Evolutionary conservation across 2,329 filamentous ascomycete species (phyloP), one percentile per base, ranked within the genome.

Genomic region (Pseudogymnoascus sp.): DNA sequence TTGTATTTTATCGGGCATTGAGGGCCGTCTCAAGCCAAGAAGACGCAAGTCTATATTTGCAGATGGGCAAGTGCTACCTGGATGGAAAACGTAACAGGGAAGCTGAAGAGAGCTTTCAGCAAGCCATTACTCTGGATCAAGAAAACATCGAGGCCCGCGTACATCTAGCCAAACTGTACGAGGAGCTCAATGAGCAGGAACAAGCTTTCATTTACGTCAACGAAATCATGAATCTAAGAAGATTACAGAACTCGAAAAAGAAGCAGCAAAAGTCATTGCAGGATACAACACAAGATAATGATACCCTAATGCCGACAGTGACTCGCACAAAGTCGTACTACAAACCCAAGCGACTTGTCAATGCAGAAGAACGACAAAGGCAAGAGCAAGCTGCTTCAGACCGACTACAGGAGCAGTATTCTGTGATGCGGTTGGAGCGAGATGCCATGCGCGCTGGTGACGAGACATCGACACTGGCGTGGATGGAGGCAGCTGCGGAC

Each of bases 151-250:
- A 91, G 64, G 89, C 90, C 38, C 86, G 90, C 38, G 84, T 89
- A 30, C 84, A 90, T 67, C 78, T 97, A 8, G 90, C 90, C 11
- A 91, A 89, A 68, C 84, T 97, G 72, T 96, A 95, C 69, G 90
- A 95, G 71, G 84, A 81, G 64, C 82, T 82, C 47, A 86, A 86
- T 64, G 84, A 87, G 74, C 85, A 82, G 20, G 88, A 91, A 68
- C 85, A 90, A 68, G 91, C 91, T 1, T 83, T 91, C 62, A 85
- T 88, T 62, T 82, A 91, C 58, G 84, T 90, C 57, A 88, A 87
- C 35, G 88, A 95, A 71, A 86, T 90, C 7, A 82, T 93, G 66
- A 79, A 33, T 76, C 91, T 20, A 82, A 82, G 64, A 80, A 81
- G 62, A 75, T 73, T 9, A 75, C 53, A 61, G 25, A 59, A 59